Evolutionary conservation across 139 green algal species (phyloP).

Genomic region (Dunaliella primolecta): DNA sequence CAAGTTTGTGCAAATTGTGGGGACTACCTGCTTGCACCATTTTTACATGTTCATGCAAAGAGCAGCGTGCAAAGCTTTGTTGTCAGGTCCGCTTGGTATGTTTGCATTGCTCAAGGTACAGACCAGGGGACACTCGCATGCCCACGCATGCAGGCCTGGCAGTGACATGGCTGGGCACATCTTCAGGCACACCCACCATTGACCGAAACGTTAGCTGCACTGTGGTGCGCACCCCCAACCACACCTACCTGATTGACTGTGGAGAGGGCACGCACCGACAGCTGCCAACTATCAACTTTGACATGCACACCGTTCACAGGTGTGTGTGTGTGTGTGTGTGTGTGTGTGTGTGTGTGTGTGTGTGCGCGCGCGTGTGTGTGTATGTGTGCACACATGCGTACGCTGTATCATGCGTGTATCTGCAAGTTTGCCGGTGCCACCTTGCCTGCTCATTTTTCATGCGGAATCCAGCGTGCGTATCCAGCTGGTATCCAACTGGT

Average conservation of each 20-base stretch:
- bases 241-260: conserved; percentile 79
- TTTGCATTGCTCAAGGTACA: too few relatives aligned
- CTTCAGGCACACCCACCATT: conserved; percentile 63
- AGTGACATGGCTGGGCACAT: conserved; percentile 88
- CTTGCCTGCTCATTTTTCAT: too few relatives aligned
- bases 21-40: too few relatives aligned
- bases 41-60: too few relatives aligned
- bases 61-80: too few relatives aligned
- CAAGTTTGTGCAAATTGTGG: too few relatives aligned
- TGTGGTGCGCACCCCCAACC: conserved; percentile 40
- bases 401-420: neutral
- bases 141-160: conserved; percentile 49
- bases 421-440: too few relatives aligned
- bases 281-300: conserved; percentile 44
- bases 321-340: conserved; percentile 16
- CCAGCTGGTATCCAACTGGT: too few relatives aligned
- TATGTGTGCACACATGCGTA: neutral
- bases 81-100: too few relatives aligned
- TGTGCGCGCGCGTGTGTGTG: neutral
- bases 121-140: too few relatives aligned
- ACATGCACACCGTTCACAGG: conserved; percentile 40
- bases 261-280: conserved; percentile 86
- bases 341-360: neutral
- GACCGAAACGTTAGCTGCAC: conserved; percentile 85
- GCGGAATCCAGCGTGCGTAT: too few relatives aligned